phyloP scores from a whole-genome alignment of 2,329 filamentous ascomycete genomes.

The Aspergillus persii region DNA sequence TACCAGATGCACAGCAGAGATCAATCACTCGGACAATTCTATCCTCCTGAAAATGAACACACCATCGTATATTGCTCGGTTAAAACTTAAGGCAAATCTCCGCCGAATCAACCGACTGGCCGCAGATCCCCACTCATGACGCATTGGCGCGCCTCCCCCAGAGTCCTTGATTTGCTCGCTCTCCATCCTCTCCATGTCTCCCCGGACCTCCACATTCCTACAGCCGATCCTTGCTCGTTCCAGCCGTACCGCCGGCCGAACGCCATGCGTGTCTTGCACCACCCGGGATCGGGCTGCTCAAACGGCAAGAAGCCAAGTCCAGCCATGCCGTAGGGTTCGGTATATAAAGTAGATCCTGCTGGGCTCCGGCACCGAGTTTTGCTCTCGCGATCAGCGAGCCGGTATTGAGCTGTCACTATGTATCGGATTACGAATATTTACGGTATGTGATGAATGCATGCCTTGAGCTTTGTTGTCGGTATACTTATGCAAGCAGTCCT shows the following conservation, averaged over 20 bases:
- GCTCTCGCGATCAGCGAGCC: not conserved
- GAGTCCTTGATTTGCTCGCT: slow-evolving; percentile 13
- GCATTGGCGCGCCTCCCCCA: slow-evolving; percentile 5
- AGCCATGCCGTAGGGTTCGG: not conserved
- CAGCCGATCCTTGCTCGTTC: slow-evolving; percentile 14
- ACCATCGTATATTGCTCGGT: not conserved
- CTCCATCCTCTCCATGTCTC: slow-evolving; percentile 1
- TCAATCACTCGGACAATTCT: slow-evolving; percentile 10
- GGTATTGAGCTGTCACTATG: slow-evolving; percentile 12
- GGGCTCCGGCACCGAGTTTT: not conserved
- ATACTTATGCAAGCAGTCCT: slow-evolving; percentile 35
- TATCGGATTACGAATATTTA: slow-evolving; percentile 23
- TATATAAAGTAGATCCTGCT: slow-evolving; percentile 3
- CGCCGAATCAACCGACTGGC: slow-evolving; percentile 18
- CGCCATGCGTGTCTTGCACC: slow-evolving; percentile 12
- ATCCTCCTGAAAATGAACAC: not conserved
- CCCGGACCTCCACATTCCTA: slow-evolving; percentile 18
- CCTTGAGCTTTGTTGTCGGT: not conserved
- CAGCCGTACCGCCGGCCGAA: slow-evolving; percentile 1
- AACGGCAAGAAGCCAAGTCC: not conserved
- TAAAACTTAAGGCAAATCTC: slow-evolving; percentile 14
- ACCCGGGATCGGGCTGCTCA: slow-evolving; percentile 1
- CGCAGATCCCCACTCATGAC: slow-evolving; percentile 11
- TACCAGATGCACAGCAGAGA: no score
- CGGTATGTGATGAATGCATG: slow-evolving; percentile 3